phyloP scores from a whole-genome alignment of 345 rosid genomes.

The Reutealis trisperma region DNA sequence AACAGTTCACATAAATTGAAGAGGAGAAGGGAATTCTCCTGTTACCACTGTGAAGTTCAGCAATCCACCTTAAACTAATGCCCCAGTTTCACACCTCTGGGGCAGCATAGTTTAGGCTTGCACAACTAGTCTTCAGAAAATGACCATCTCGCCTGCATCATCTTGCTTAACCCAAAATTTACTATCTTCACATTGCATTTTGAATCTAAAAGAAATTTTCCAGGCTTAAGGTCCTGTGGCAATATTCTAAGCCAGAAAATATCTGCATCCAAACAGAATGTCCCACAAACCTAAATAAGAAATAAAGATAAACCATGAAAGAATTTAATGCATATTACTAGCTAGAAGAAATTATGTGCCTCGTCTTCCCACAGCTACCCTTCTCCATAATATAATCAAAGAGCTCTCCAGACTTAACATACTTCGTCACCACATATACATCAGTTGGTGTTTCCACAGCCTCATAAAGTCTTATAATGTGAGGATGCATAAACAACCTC shows the following conservation, averaged over 20 bases:
- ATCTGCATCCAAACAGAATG: conserved; percentile 54
- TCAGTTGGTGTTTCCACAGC: conserved; percentile 82
- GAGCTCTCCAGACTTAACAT: conserved; percentile 91
- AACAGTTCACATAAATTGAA: no score
- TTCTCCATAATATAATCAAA: conserved; percentile 94
- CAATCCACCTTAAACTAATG: conserved; percentile 5
- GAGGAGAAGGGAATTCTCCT: not conserved
- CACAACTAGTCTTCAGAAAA: conserved; percentile 90
- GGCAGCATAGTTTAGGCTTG: conserved; percentile 98
- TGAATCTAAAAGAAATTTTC: conserved; percentile 87
- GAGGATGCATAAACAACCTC: conserved; percentile 96
- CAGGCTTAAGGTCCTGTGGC: conserved; percentile 96
- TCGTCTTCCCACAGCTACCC: conserved; percentile 86
- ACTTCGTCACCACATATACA: conserved; percentile 85
- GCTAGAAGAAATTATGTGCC: conserved; percentile 90
- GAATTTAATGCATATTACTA: conserved; percentile 43
- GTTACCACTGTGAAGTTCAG: not conserved
- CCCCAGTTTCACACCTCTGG: conserved; percentile 57
- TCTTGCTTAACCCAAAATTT: conserved; percentile 95
- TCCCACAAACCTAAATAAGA: conserved; percentile 3
- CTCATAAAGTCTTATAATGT: conserved; percentile 85
- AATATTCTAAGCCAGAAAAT: conserved; percentile 87
- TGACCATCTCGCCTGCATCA: conserved; percentile 85
- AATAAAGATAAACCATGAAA: not conserved
- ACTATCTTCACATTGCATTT: conserved; percentile 91